Conservation (phyloP, 2,329 filamentous ascomycete species). For the Lomentospora prolificans region DNA sequence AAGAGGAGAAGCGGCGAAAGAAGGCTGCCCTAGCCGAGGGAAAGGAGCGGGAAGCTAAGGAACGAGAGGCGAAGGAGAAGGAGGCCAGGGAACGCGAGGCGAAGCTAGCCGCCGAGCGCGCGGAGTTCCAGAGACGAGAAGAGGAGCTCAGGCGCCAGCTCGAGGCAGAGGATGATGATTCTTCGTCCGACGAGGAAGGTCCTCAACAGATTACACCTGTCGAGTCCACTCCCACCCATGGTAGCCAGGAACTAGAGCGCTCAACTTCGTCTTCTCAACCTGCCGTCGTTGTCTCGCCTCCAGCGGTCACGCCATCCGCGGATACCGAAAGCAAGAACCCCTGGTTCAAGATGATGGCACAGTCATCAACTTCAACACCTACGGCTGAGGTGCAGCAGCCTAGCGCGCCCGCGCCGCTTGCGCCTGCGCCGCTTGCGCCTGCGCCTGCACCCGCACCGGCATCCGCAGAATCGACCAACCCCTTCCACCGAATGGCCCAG, state of each 20-base stretch:
- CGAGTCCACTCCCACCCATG: slow-evolving; percentile 47
- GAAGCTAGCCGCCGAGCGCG: slow-evolving; percentile 72
- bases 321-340: slow-evolving; percentile 85
- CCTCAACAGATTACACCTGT: slow-evolving; percentile 58
- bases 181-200: slow-evolving; percentile 73
- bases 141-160: slow-evolving; percentile 82
- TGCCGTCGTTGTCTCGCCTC: slow-evolving; percentile 26
- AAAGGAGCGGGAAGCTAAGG: slow-evolving; percentile 54
- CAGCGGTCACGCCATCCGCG: slow-evolving; percentile 39
- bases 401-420: slow-evolving; percentile 28
- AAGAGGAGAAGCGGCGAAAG: slow-evolving; percentile 88
- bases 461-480: slow-evolving; percentile 70
- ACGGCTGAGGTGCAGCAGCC: slow-evolving; percentile 33
- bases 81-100: slow-evolving; percentile 39
- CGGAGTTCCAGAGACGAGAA: slow-evolving; percentile 89
- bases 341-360: slow-evolving; percentile 82
- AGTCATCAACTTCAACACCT: slow-evolving; percentile 47
- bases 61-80: slow-evolving; percentile 6
- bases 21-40: slow-evolving; percentile 80
- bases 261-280: slow-evolving; percentile 39
- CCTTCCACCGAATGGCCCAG: slow-evolving; percentile 80
- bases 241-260: slow-evolving; percentile 46
- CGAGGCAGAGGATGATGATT: slow-evolving; percentile 62
- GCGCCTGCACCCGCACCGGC: slow-evolving; percentile 25
- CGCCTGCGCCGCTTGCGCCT: slow-evolving; percentile 26